These are phyloP conservation scores for Xylaria polymorpha DNA, from an alignment of 2,329 filamentous ascomycete species.

Conservation along the genomic window DNA sequence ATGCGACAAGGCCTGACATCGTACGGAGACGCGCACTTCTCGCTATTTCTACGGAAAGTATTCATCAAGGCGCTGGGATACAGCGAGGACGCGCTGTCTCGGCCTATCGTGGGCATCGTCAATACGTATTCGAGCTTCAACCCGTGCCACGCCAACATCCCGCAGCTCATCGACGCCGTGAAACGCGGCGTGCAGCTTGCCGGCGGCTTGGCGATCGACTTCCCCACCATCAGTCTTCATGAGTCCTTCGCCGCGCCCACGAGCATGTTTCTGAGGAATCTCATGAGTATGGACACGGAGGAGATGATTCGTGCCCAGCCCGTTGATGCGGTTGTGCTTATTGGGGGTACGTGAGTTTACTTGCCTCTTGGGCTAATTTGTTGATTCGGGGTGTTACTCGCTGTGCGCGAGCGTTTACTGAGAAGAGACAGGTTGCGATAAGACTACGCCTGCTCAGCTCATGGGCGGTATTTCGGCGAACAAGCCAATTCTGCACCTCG, in stretches of 20 bases:
- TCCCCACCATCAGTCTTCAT: constrained; percentile 78
- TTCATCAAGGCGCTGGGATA: constrained; percentile 83
- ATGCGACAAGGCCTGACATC: constrained; percentile 73
- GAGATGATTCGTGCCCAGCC: constrained; percentile 81
- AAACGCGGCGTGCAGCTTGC: constrained; percentile 75
- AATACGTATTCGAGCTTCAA: constrained; percentile 81
- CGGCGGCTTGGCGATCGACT: constrained; percentile 76
- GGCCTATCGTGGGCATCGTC: constrained; percentile 79
- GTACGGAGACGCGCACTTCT: constrained; percentile 81
- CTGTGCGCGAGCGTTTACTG: not conserved
- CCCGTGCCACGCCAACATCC: constrained; percentile 78
- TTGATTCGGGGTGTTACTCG: not conserved
- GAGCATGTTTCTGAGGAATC: constrained; percentile 78
- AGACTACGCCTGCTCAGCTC: constrained; percentile 77
- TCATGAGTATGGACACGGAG: constrained; percentile 85
- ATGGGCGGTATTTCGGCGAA: constrained; percentile 82
- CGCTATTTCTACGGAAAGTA: constrained; percentile 77
- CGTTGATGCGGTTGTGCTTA: constrained; percentile 73
- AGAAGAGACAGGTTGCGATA: constrained; percentile 70
- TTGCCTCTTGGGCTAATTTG: not conserved
- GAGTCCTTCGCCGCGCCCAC: constrained; percentile 77
- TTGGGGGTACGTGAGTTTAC: constrained; percentile 65
- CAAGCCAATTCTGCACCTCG: constrained; percentile 74
- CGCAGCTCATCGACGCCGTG: constrained; percentile 76
- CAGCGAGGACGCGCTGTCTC: constrained; percentile 75